These are phyloP conservation scores for Rhodamnia argentea DNA, from an alignment of 345 rosid species.

Conservation along the genomic window DNA sequence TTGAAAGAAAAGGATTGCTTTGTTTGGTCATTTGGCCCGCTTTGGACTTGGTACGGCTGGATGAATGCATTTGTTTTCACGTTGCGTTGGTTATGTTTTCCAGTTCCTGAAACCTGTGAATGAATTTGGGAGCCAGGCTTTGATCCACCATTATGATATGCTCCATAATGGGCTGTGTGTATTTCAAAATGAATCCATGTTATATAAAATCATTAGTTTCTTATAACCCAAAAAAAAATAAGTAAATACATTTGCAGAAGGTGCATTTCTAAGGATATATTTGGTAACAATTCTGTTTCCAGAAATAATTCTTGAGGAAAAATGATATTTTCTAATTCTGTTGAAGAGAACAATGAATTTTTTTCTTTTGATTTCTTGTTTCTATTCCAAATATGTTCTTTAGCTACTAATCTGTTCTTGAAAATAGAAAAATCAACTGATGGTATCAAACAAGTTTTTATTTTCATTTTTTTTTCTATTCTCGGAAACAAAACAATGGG, in stretches of 20 bases:
- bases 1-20: not conserved
- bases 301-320: too few species aligned
- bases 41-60: not conserved
- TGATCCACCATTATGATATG: not conserved
- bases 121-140: not conserved
- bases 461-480: too few species aligned
- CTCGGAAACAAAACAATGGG: accelerated
- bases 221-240: not conserved
- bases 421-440: too few species aligned
- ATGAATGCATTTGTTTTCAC: not conserved
- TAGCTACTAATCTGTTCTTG: accelerated
- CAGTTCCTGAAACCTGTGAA: not conserved
- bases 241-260: not conserved
- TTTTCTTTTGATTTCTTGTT: too few species aligned
- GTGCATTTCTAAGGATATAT: too few species aligned
- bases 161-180: not conserved
- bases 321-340: too few species aligned
- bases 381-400: too few species aligned
- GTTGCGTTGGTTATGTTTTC: not conserved
- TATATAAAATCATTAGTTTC: not conserved
- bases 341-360: too few species aligned
- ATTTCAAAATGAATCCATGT: too few species aligned
- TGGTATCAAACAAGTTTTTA: too few species aligned
- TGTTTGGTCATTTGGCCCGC: not conserved
- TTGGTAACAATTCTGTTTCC: too few species aligned